Base-by-base conservation (phyloP, 2,329 filamentous ascomycete genomes). In the Aureobasidium sp. region DNA sequence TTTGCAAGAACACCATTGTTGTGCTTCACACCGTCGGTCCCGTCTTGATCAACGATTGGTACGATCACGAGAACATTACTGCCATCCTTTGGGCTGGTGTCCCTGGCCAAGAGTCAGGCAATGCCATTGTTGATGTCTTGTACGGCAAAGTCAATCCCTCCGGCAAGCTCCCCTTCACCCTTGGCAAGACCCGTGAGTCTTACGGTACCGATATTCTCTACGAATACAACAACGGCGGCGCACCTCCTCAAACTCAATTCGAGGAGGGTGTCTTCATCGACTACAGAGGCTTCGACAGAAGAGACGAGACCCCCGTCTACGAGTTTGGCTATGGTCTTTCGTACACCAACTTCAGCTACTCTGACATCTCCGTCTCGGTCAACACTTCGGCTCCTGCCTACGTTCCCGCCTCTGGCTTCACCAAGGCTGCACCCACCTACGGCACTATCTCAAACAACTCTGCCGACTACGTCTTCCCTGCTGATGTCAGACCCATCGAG, bases 1-100 rank as follows among this genome's bases (percentile, higher is more conserved):
- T 85, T 64, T 92, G 88, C 79, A 85, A 87, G 77, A 96, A 97
- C 81, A 96, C 91, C 13, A 88, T 97, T 63, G 90, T 97, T 16
- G 85, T 97, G 62, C 87, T 97, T 63, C 93, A 97, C 78, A 91
- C 89, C 1, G 84, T 87, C 3, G 91, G 91, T 0, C 85, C 92
- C 0, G 89, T 95, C 5, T 77, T 95, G 0, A 75, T 97, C 29
- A 84, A 85, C 11, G 83, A 90, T 9, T 93, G 86, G 81, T 86
- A 89, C 68, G 76, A 89, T 58, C 86, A 85, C 73, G 82, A 85
- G 39, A 96, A 96, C 73, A 81, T 96, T 54, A 91, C 89, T 1
- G 91, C 90, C 41, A 91, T 96, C 59, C 72, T 96, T 1, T 94
- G 88, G 82, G 90, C 90, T 37, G 89, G 89, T 68, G 76, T 91